Evolutionary conservation across 2,329 filamentous ascomycete species (phyloP), one percentile per base, ranked within the genome.

Genomic region (Colletotrichum sidae): DNA sequence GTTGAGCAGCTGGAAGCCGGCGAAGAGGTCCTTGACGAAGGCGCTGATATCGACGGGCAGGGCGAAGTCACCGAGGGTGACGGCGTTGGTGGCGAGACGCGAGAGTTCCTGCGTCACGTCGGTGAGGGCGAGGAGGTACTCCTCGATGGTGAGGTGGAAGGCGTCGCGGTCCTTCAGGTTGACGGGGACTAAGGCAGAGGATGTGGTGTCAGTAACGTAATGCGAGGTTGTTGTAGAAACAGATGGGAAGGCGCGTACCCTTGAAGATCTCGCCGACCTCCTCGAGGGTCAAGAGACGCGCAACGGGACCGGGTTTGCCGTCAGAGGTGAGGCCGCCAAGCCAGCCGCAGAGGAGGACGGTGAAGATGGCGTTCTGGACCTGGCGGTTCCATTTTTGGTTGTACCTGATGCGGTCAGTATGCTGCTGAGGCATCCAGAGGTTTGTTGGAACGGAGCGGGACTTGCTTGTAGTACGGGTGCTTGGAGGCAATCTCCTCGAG

Each of bases 121-220:
- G 64, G 96, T 95, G 65, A 98, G 84, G 12, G 93, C 90, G 65
- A 96, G 90, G 33, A 99, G 89, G 78, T 99, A 99, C 80, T 99
- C 96, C 79, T 99, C 96, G 72, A 98, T 95, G 47, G 94, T 96
- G 72, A 99, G 84, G 77, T 99, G 96, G 85, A 99, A 99, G 55
- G 89, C 88, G 76, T 98, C 95, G 67, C 87, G 84, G 73, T 95
- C 91, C 78, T 97, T 97, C 73, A 97, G 86, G 76, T 97, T 97
- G 68, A 96, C 91, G 11, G 94, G 94, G 10, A 97, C 94, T 94
- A 69, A 6, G 10, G 6, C 5, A 25, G 25, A 25, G 25, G 25
- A 25, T 2, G 25, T 25, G 25, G 25, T 25, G 25, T 25, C 25
- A 25, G 25, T 25, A 25, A 25, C 25, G 25, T 25, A 25, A 25